Evolutionary conservation across 805 yeast species (phyloP), one percentile per base, ranked within the genome.

Genomic region (Hanseniaspora vineae): DNA sequence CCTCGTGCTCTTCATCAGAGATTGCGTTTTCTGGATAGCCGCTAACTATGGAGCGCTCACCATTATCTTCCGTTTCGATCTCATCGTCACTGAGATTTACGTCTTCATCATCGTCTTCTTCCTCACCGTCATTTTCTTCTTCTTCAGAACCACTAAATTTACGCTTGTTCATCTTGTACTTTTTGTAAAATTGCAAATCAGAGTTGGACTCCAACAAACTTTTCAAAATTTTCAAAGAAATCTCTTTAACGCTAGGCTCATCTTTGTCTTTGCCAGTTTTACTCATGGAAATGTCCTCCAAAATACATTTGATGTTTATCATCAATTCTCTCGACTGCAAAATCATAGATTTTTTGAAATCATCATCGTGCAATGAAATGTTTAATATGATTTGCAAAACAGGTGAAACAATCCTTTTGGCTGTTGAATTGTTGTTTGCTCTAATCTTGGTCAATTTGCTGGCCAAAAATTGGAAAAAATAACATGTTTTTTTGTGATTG

Each of bases 301-400:
- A 44, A 6, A 62, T 60, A 8, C 55, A 58, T 23, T 54, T 52
- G 6, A 63, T 53, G 9, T 61, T 50, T 14, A 46, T 32, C 20
- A 63, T 44, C 6, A 63, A 56, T 15, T 62, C 65, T 44, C 56
- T 57, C 44, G 62, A 64, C 20, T 56, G 56, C 6, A 63, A 56
- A 1, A 63, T 60, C 31, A 62, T 48, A 42, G 59, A 56, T 42
- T 62, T 61, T 45, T 62, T 62, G 42, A 56, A 54, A 48, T 63
- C 67, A 23, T 40, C 40, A 49, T 63, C 59, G 12, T 61, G 59
- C 12, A 66, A 65, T 3, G 64, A 59, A 29, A 63, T 47, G 44
- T 63, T 62, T 3, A 59, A 65, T 19, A 63, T 55, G 39, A 63
- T 60, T 49, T 63, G 62, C 19, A 63, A 46, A 6, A 63, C 56